Evolutionary conservation across 179 eudicot species (phyloP), one percentile per base, ranked within the genome.

Genomic region (Silene noctiflora): DNA sequence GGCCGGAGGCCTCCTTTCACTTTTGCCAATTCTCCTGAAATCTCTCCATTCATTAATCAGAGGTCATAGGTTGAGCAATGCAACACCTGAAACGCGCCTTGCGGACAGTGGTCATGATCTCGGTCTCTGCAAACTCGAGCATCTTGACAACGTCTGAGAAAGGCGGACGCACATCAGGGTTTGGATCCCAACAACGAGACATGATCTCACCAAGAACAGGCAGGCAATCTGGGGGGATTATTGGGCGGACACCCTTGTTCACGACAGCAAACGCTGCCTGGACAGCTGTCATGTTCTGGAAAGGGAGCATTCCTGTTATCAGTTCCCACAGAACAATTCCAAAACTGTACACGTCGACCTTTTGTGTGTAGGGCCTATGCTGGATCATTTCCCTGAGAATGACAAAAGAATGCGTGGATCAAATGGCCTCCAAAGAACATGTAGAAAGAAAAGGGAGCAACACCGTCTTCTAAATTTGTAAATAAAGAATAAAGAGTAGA

Each of bases 31-130:
- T 66, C 67, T 62, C 70, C 77, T 74, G 66, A 22, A 31, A 8
- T 22, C n/a, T 67, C 75, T 75, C 63, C 53, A 51, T 56, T 27
- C 77, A 79, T 89, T 80, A 91, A 71, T 91, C 93, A 2, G 84
- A 75, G 56, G 96, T 91, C 96, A 89, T 91, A 11, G 96, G 96
- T 74, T 86, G 91, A 12, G 89, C 83, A 20, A 89, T 82, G 90
- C 96, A 91, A 86, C 96, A 91, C 84, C 96, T 85, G 90, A 91
- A 91, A 64, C 96, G 96, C 10, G 96, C 96, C 80, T 89, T 91
- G 10, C 96, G 85, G 35, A 85, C 93, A 10, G 90, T 88, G 51
- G 90, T 91, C 87, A 89, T 76, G 78, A 91, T 81, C 83, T 86
- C 96, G 0, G 79, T 86, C 81, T 91, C 93, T 2, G 96, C 96